Conservation (phyloP, 352 stramenopile genomes). For the Phytophthora melonis region DNA sequence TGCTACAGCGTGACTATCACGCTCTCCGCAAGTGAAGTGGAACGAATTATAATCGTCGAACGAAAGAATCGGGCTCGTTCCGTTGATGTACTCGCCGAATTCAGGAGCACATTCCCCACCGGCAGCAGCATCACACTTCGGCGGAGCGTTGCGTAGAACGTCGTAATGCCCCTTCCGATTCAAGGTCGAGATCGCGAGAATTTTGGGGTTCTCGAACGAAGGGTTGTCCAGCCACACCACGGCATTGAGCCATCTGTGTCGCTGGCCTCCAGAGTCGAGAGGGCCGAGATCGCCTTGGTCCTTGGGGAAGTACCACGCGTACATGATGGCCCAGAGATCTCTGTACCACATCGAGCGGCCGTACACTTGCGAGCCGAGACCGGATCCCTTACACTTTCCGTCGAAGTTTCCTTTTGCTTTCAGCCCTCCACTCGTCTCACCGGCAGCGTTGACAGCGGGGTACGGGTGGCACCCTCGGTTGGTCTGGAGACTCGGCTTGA, state of each 20-base stretch:
- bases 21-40: too few relatives aligned
- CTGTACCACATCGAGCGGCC: background rate
- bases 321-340: slow-evolving; percentile 2
- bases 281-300: background rate
- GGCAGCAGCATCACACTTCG: too few relatives aligned
- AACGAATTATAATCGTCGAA: too few relatives aligned
- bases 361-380: slow-evolving; percentile 1
- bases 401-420: too few relatives aligned
- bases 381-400: too few relatives aligned
- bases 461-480: background rate
- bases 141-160: too few relatives aligned
- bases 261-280: background rate
- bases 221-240: background rate
- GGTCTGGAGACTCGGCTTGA: background rate
- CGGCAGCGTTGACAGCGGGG: background rate
- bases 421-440: background rate
- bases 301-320: slow-evolving; percentile 3
- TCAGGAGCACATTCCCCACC: too few relatives aligned
- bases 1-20: too few relatives aligned
- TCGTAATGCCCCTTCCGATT: too few relatives aligned
- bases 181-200: too few relatives aligned
- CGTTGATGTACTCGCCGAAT: too few relatives aligned
- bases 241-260: background rate
- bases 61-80: too few relatives aligned
- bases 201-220: background rate